These are phyloP conservation scores for Phytophthora constricta DNA, from an alignment of 352 stramenopile genomes.

Conservation along the genomic window DNA sequence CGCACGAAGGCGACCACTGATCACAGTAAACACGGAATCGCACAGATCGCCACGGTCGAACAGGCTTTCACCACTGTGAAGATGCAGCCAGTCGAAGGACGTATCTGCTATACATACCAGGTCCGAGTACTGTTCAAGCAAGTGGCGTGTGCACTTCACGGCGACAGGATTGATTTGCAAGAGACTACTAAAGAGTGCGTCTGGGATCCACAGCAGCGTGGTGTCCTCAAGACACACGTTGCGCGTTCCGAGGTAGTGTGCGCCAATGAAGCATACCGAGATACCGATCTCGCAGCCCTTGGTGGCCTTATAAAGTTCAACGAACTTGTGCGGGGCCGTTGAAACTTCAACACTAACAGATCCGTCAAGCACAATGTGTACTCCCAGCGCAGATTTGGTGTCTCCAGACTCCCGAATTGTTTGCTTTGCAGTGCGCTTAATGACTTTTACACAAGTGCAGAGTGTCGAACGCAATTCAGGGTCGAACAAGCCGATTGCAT, in stretches of 20 bases:
- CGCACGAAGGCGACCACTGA: conserved; percentile 77
- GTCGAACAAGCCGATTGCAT: conserved; percentile 59
- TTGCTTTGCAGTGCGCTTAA: conserved; percentile 38
- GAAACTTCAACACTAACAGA: conserved; percentile 61
- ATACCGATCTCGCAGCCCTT: conserved; percentile 76
- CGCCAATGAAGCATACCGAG: conserved; percentile 68
- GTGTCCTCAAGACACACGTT: conserved; percentile 59
- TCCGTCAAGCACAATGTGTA: conserved; percentile 73
- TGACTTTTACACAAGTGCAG: conserved; percentile 37
- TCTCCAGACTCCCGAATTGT: conserved; percentile 32
- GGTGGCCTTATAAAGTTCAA: conserved; percentile 58
- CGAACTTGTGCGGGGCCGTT: conserved; percentile 42
- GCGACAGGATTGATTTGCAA: conserved; percentile 61
- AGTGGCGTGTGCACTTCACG: conserved; percentile 58
- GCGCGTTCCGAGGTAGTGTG: conserved; percentile 43
- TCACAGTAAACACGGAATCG: conserved; percentile 82
- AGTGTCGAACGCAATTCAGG: conserved; percentile 41
- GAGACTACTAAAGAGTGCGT: conserved; percentile 62
- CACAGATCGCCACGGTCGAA: conserved; percentile 82
- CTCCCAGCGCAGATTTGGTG: conserved; percentile 31
- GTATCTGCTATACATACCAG: conserved; percentile 78
- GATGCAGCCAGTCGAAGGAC: conserved; percentile 85
- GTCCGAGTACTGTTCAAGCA: conserved; percentile 76
- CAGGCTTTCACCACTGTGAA: conserved; percentile 81
- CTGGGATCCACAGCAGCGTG: conserved; percentile 61